Percentiles rank a stretch among this genome's conserved stretches.
These are phyloP conservation scores for Lepraria neglecta DNA, from an alignment of 495 filamentous ascomycete species.

Conservation along the genomic window DNA sequence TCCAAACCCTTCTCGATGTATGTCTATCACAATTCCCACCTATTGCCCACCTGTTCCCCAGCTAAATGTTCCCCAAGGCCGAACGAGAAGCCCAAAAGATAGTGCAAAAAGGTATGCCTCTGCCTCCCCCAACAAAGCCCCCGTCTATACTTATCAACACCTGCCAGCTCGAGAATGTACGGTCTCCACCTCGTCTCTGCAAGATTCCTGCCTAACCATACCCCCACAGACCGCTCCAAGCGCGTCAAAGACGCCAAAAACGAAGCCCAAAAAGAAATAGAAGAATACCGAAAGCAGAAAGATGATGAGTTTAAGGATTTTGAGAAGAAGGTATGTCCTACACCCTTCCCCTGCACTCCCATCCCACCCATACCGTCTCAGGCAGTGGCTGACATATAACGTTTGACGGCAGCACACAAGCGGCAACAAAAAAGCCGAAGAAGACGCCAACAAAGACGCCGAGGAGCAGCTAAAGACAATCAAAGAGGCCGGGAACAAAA, in stretches of 20 bases:
- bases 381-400: neutral
- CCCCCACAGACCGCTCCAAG: conserved; percentile 78
- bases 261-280: conserved; percentile 97
- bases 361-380: neutral
- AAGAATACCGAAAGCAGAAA: conserved; percentile 83
- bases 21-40: conserved; percentile 28
- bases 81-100: conserved; percentile 99
- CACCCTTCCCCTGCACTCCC: neutral
- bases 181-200: conserved; percentile 14
- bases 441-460: conserved; percentile 76
- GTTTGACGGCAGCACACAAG: conserved; percentile 59
- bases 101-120: conserved; percentile 74
- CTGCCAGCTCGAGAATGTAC: conserved; percentile 67
- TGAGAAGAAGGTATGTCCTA: conserved; percentile 70
- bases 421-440: conserved; percentile 81
- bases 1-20: conserved; percentile 98
- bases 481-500: conserved; percentile 67
- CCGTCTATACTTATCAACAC: conserved; percentile 31
- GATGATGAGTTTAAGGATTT: conserved; percentile 94
- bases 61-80: conserved; percentile 53
- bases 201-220: conserved; percentile 17
- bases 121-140: conserved; percentile 2
- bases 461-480: conserved; percentile 78
- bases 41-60: conserved; percentile 3
- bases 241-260: conserved; percentile 89